Evolutionary conservation across 129 eudicot genomes (phyloP).

Genomic region (Flaveria robusta): DNA sequence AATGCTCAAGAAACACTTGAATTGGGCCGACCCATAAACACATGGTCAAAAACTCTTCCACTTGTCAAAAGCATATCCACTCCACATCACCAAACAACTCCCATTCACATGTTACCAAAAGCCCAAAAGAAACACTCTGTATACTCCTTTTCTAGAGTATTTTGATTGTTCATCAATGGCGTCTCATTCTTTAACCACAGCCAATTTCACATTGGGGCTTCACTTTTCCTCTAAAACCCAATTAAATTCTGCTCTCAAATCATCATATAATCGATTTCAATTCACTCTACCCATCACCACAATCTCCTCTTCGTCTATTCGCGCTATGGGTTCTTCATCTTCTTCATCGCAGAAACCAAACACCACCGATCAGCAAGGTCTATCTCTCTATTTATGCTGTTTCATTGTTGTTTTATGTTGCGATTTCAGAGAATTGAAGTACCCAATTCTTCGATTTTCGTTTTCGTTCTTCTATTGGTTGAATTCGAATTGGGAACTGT

Average conservation of each 20-base stretch:
- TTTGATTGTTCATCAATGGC: slow-evolving; percentile 46
- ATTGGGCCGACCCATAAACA: slow-evolving; percentile 20
- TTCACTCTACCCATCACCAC: slow-evolving; percentile 27
- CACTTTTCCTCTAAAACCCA: slow-evolving; percentile 45
- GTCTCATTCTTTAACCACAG: slow-evolving; percentile 38
- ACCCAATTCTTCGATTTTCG: neutral
- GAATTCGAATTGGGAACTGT: neutral
- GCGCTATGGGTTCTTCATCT: slow-evolving; percentile 88
- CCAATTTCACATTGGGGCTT: slow-evolving; percentile 33
- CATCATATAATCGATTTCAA: slow-evolving; percentile 22
- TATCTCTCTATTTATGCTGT: neutral
- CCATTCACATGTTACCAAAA: slow-evolving; percentile 7
- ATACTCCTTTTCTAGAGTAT: neutral
- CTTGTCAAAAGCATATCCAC: slow-evolving; percentile 30
- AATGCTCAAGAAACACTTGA: slow-evolving; percentile 6
- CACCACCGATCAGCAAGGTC: slow-evolving; percentile 56
- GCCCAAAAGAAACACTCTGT: slow-evolving; percentile 10
- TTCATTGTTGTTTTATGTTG: neutral
- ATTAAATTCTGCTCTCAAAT: slow-evolving; percentile 19
- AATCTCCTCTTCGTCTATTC: slow-evolving; percentile 37
- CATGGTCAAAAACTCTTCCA: slow-evolving; percentile 17
- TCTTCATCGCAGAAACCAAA: slow-evolving; percentile 69
- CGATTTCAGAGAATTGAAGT: neutral
- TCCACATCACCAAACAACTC: neutral
- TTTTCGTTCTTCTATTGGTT: neutral